Evolutionary conservation across 176 grass and related monocot genomes (phyloP), one percentile per base, ranked within the genome.

Genomic region (Phragmites australis): DNA sequence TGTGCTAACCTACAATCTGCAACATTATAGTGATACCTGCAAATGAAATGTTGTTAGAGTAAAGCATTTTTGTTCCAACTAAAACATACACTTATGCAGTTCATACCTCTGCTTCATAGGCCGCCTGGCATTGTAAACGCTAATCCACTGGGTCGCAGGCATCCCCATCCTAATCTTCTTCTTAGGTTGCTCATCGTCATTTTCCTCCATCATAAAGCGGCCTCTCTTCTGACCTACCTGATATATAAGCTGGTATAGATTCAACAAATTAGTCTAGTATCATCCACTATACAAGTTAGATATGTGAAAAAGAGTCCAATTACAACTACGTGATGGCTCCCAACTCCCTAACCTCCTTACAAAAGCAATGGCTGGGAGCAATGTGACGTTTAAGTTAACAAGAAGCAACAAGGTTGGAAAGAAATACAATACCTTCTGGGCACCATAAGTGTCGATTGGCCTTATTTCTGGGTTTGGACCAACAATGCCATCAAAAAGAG

Each of bases 11-110:
- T 92, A 70, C 54, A 70, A 81, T 97, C 91, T 78, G 91, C 70
- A 82, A 97, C 91, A 82, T 97, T 97, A 72, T 97, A 97, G 82
- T 97, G 94, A 60, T 97, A 97, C 89, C 94, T 97, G 84, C 55
- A 90, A 84, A 61, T 40, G 7, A 70, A 82, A 25, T 32, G 39
- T 54, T 8, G 19, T 76, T 78, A 70, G 43, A 72, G 15, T 74
- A 18, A 72, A 63, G 25, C 41, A 54, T 65, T 54, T 68, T 77
- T 27, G 85, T 84, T 50, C 44, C 74, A 64, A 45, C 40, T 74
- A 81, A 81, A 47, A 19, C 57, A 75, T 22, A 45, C 23, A 25
- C 70, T 65, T 22, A 75, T 62, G 21, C 6, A 10, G 43, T 84
- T 37, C 30, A 64, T 68, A 88, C 94, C 94, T 94, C 87, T 97